phyloP scores from a whole-genome alignment of 768 basidiomycete species.

The Podaxis carcinomalis region DNA sequence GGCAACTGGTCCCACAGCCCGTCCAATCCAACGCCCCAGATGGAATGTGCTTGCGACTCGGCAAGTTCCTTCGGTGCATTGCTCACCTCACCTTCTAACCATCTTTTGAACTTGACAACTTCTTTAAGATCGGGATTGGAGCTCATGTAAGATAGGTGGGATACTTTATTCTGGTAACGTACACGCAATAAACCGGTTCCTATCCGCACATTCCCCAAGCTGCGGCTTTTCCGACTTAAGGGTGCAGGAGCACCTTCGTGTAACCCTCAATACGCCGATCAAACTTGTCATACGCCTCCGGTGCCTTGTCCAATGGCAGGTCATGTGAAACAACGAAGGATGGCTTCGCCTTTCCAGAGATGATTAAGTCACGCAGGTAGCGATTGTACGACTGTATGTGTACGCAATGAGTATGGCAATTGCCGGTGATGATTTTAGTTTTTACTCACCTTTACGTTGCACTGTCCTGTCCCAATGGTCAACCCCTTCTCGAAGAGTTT shows the following conservation, averaged over 20 bases:
- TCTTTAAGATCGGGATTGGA: conserved; percentile 5
- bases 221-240: conserved; percentile 22
- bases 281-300: conserved; percentile 50
- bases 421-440: background rate
- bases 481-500: conserved; percentile 55
- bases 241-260: conserved; percentile 48
- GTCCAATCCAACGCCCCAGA: conserved; percentile 37
- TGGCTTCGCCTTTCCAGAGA: conserved; percentile 48
- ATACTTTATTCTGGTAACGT: conserved; percentile 7
- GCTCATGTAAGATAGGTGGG: conserved; percentile 7
- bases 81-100: background rate
- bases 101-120: background rate
- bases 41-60: conserved; percentile 59
- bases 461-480: conserved; percentile 50
- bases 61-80: conserved; percentile 56
- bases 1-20: conserved; percentile 75
- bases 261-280: conserved; percentile 50
- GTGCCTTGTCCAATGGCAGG: conserved; percentile 41
- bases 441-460: conserved; percentile 44
- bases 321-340: conserved; percentile 54
- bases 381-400: conserved; percentile 42
- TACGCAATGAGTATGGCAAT: background rate
- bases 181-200: background rate
- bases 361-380: conserved; percentile 51
- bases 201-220: background rate